Conservation (phyloP, 306 rosid species). For the Vachellia collinsii region DNA sequence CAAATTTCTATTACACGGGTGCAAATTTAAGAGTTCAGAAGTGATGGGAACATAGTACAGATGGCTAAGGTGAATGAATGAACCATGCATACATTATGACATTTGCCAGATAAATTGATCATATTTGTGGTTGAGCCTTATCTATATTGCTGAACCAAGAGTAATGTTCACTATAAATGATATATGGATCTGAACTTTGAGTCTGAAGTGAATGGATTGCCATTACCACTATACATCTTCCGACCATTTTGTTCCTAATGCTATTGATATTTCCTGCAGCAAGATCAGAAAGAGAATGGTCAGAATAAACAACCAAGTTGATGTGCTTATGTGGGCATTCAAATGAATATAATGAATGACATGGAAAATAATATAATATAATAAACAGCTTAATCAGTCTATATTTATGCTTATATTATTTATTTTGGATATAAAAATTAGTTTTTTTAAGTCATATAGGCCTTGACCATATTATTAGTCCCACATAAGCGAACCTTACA, state of each 20-base stretch:
- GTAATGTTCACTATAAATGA: slow-evolving; percentile 11
- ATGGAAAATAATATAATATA: background rate
- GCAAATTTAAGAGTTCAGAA: background rate
- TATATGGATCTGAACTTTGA: background rate
- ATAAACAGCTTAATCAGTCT: slow-evolving; percentile 2
- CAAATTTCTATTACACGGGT: background rate
- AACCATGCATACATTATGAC: background rate
- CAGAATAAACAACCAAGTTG: slow-evolving; percentile 15
- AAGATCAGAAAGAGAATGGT: slow-evolving; percentile 1
- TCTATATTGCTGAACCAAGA: background rate
- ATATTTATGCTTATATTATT: background rate
- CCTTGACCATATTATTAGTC: background rate
- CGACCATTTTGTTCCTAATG: slow-evolving; percentile 54
- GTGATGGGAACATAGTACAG: background rate
- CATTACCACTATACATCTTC: slow-evolving; percentile 37
- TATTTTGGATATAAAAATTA: background rate
- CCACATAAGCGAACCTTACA: too few species aligned
- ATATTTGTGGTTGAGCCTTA: slow-evolving; percentile 25
- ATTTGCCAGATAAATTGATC: slow-evolving; percentile 9
- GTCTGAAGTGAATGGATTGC: slow-evolving; percentile 9
- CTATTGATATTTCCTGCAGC: slow-evolving; percentile 71
- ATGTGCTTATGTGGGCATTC: background rate
- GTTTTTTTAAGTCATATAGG: background rate
- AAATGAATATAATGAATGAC: background rate
- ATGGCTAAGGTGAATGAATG: background rate